phyloP scores from a whole-genome alignment of 2,329 filamentous ascomycete species.

The Cladosporium sphaerospermum region DNA sequence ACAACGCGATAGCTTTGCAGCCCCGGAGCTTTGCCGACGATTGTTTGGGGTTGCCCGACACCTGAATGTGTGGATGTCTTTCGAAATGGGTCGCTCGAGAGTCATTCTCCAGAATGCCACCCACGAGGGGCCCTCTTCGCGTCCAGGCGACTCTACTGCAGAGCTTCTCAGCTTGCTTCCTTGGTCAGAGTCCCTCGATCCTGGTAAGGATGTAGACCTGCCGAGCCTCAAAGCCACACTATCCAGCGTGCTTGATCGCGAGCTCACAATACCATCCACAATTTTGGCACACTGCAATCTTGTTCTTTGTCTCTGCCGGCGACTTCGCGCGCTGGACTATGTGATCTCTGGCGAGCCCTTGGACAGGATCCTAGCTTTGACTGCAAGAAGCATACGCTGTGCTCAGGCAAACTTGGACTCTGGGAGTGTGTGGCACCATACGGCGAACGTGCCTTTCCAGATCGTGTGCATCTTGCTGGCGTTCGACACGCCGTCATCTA shows the following conservation, averaged over 20 bases:
- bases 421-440: constrained; percentile 49
- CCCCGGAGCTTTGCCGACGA: constrained; percentile 5
- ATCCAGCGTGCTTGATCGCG: constrained; percentile 35
- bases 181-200: constrained; percentile 46
- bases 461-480: constrained; percentile 48
- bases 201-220: constrained; percentile 37
- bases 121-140: constrained; percentile 31
- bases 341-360: constrained; percentile 36
- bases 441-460: constrained; percentile 52
- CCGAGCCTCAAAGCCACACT: constrained; percentile 42
- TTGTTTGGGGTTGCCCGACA: constrained; percentile 46
- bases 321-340: constrained; percentile 43
- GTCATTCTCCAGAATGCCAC: constrained; percentile 41
- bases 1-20: constrained; percentile 11
- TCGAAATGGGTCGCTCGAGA: constrained; percentile 48
- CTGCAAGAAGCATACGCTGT: constrained; percentile 36
- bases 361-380: constrained; percentile 40
- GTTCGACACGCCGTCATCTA: constrained; percentile 44
- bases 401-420: constrained; percentile 39
- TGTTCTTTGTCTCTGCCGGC: constrained; percentile 48
- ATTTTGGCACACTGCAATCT: constrained; percentile 49
- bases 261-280: constrained; percentile 38
- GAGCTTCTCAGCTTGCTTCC: constrained; percentile 47
- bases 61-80: constrained; percentile 51
- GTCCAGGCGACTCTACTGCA: constrained; percentile 34